These are phyloP conservation scores for Aspergillus ochraceoroseus DNA, from an alignment of 2,329 filamentous ascomycete species.

Conservation along the genomic window DNA sequence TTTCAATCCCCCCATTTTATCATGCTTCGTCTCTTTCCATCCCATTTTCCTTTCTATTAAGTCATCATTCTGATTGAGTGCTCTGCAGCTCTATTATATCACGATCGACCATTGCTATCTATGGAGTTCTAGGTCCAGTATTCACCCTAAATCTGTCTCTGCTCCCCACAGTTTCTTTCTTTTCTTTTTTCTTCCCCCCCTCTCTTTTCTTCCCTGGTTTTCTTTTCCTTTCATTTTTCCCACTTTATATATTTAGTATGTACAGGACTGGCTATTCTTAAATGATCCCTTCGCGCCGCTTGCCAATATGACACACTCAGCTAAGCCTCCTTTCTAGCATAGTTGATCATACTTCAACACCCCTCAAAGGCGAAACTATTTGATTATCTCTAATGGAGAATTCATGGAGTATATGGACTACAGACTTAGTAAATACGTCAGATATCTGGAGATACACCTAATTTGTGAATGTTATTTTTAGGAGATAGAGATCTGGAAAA, in stretches of 20 bases:
- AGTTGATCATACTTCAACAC: background rate
- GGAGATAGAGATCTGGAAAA: no score
- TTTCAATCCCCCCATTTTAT: no score
- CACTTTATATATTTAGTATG: no score
- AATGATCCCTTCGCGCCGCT: slow-evolving; percentile 15
- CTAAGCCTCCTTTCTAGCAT: slow-evolving; percentile 11
- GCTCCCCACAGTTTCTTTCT: slow-evolving; percentile 12
- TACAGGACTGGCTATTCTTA: no score
- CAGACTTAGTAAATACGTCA: no score
- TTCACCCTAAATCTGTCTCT: slow-evolving; percentile 6
- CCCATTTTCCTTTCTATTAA: no score
- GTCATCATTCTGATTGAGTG: background rate
- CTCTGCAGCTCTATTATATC: background rate
- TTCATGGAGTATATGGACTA: no score
- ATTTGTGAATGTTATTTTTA: no score
- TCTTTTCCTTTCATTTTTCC: slow-evolving; percentile 4
- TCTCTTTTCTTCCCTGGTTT: slow-evolving; percentile 2
- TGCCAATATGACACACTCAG: slow-evolving; percentile 18
- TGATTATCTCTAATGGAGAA: no score
- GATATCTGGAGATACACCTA: no score
- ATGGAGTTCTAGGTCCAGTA: slow-evolving; percentile 8
- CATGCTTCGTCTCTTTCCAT: no score
- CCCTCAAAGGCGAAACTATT: slow-evolving; percentile 1
- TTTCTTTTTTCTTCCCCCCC: slow-evolving; percentile 10
- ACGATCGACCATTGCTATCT: slow-evolving; percentile 5